Base-by-base conservation (phyloP, 2,329 filamentous ascomycete species). In the Talaromyces sp. region DNA sequence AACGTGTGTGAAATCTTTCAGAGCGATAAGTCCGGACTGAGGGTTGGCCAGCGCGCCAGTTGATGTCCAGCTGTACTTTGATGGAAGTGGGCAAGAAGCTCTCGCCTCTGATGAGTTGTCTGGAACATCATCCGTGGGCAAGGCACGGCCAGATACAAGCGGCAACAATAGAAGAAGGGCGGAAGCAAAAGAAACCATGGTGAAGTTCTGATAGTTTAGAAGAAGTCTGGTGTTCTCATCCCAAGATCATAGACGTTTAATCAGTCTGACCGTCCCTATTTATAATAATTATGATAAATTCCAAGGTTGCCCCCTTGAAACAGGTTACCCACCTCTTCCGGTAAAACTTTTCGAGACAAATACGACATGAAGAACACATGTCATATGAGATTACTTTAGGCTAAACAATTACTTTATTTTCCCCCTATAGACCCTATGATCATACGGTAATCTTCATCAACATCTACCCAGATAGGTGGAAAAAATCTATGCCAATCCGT, bases 1-100 rank as follows among this genome's bases (percentile, higher is more conserved):
- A 19, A 78, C 79, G 53, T 69, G 66, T 21, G 81, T 85, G 71
- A 87, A 87, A 70, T 88, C 85, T 66, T 88, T 88, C 64, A 87
- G 75, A 3, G 82, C 74, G 2, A 71, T 75, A 80, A 80, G 83
- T 19, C 81, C 81, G 0, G 71, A 72, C 63, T 79, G 78, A 0
- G 84, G 83, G 3, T 73, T 65, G 1, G 82, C 81, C 7, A 87
- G 73, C 2, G 75, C 61, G 2, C 70, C 76, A 5, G 77, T 79
- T 13, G 80, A 82, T 37, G 77, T 79, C 82, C 83, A 86, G 46
- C 69, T 68, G 70, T 84, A 84, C 8, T 70, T 78, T 0, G 82
- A 78, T 0, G 83, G 83, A 40, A 85, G 79, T 28, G 66, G 61
- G 70, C 83, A 85, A n/a, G 25, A 17, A 11, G 40, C 40, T 9